Evolutionary conservation across 2,329 filamentous ascomycete genomes (phyloP), one percentile per base, ranked within the genome.

Genomic region (Fonsecaea monophora): DNA sequence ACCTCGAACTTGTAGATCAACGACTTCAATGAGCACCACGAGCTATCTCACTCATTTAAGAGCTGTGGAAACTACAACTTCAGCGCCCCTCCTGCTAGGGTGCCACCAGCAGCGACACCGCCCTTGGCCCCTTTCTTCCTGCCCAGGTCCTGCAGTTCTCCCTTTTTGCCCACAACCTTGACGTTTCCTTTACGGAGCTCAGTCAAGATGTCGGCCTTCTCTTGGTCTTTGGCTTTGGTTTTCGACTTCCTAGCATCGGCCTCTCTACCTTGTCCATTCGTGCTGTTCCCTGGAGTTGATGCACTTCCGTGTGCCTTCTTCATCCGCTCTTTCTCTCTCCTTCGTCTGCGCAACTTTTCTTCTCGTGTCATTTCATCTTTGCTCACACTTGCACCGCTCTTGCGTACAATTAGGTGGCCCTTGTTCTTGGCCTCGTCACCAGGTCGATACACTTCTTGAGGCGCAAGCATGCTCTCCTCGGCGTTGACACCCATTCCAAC

Each of bases 371-470:
- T 90, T 80, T 99, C 95, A 74, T 95, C 90, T 73, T 88, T 87
- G 7, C 91, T 89, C 53, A 96, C 80, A 0, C 92, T 90, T 82
- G 61, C 56, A 18, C 69, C 70, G 48, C 65, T 48, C 53, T 70
- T 70, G 42, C 67, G 64, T 15, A 69, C 66, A 13, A 70, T 60
- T 35, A 70, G n/a, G 6, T 67, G 58, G 12, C 55, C 64, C 30
- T 48, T 58, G 9, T 61, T 62, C 13, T 80, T 77, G 3, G 83
- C 87, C 68, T 87, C 85, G 74, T 90, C 88, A 68, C 89, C 88
- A n/a, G 92, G 88, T 74, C 88, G 89, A 82, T 98, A 99, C 32
- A 99, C 85, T 79, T 99, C 95, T 76, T 98, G 95, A 2, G 95
- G 95, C 54, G 95, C 95, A 67, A 99, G 86, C 82, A 90, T 90